phyloP scores from a whole-genome alignment of 192 early-diverging fungal genomes.

The Entomortierella parvispora region DNA sequence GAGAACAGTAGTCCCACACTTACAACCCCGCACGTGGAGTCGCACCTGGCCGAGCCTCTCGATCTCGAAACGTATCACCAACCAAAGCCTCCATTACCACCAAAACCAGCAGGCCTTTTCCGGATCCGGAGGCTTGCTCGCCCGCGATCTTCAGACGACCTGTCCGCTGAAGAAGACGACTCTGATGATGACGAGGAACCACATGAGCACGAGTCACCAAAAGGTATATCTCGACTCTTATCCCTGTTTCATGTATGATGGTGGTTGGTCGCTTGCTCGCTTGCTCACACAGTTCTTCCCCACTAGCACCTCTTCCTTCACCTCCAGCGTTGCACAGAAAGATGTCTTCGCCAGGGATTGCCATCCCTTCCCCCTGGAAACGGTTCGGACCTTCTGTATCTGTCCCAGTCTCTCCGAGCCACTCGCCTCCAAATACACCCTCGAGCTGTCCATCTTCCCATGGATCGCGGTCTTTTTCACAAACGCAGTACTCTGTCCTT shows the following conservation, averaged over 20 bases:
- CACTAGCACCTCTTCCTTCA: not conserved
- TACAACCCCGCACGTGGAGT: no score
- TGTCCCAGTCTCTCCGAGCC: conserved; percentile 44
- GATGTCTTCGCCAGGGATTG: conserved; percentile 28
- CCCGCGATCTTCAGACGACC: conserved; percentile 5
- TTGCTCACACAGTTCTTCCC: no score
- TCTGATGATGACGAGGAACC: conserved; percentile 37
- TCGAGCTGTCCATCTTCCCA: conserved; percentile 29
- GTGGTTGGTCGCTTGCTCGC: no score
- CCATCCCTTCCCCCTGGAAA: conserved; percentile 21
- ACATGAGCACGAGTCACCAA: conserved; percentile 13
- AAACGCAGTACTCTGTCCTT: conserved; percentile 19
- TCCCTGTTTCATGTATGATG: no score
- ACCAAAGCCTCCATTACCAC: conserved; percentile 56
- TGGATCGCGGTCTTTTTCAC: conserved; percentile 24
- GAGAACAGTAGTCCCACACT: no score
- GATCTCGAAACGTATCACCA: conserved; percentile 19
- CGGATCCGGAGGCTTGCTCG: conserved; percentile 24
- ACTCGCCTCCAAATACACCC: conserved; percentile 33
- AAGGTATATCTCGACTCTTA: not conserved
- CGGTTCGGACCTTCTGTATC: conserved; percentile 21
- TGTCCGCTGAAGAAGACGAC: conserved; percentile 16
- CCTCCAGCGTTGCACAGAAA: conserved; percentile 11
- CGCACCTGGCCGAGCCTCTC: not conserved
- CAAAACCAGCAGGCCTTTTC: conserved; percentile 54